Evolutionary conservation across 2,329 filamentous ascomycete species (phyloP).

Genomic region (Cladophialophora exuberans): DNA sequence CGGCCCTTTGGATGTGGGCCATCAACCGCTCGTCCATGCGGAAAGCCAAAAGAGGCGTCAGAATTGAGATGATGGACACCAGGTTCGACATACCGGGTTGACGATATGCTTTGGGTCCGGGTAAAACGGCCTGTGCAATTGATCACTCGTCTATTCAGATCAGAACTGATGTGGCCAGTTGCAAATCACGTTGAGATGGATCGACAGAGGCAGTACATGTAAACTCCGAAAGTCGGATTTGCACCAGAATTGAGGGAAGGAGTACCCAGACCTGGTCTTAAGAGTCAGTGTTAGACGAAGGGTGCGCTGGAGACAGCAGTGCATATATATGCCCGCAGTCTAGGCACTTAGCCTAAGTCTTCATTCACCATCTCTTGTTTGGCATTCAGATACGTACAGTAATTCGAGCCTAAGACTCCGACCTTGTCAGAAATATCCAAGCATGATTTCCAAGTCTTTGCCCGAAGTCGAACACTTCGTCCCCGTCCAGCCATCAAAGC

Average conservation of each 20-base stretch:
- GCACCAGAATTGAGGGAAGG: not conserved
- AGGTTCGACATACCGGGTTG: no score
- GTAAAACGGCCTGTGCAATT: no score
- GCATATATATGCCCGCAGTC: not conserved
- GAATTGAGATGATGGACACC: no score
- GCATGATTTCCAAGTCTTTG: conserved; percentile 19
- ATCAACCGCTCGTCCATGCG: not conserved
- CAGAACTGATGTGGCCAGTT: not conserved
- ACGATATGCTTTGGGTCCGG: no score
- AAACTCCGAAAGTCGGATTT: not conserved
- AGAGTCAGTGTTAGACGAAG: not conserved
- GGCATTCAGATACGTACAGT: no score
- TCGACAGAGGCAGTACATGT: not conserved
- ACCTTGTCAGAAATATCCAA: not conserved
- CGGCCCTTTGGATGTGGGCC: not conserved
- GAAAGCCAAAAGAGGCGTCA: not conserved
- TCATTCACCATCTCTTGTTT: not conserved
- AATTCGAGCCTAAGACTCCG: no score
- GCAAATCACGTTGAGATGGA: not conserved
- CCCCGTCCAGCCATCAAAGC: conserved; percentile 9
- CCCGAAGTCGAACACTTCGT: conserved; percentile 20
- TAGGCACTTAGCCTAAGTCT: not conserved
- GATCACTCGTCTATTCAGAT: not conserved
- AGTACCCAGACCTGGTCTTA: not conserved
- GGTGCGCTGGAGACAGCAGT: not conserved